phyloP scores from a whole-genome alignment of 139 green algal species.

The Raphidocelis subcapitata region DNA sequence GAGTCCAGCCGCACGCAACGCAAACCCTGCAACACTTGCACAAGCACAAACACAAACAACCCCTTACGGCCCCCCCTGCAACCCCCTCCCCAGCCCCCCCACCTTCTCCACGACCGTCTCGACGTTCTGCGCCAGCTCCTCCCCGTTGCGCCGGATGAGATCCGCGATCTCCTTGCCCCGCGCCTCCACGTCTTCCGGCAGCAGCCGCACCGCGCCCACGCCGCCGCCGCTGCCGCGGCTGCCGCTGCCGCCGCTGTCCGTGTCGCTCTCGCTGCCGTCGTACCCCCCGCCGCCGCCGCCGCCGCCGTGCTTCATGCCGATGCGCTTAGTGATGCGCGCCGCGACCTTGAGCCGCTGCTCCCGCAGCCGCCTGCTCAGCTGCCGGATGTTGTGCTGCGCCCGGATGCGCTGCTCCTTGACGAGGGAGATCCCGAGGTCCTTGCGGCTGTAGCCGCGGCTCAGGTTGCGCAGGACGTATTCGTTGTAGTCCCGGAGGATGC shows the following conservation, averaged over 20 bases:
- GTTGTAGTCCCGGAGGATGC: constrained; percentile 91
- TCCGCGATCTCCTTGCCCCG: constrained; percentile 36
- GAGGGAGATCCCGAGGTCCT: constrained; percentile 40
- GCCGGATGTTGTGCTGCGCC: constrained; percentile 55
- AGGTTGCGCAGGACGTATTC: constrained; percentile 93
- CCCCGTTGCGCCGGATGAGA: constrained; percentile 49
- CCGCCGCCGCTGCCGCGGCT: too few relatives aligned
- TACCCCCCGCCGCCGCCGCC: constrained; percentile 1
- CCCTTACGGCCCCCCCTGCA: not conserved
- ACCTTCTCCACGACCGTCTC: constrained; percentile 72
- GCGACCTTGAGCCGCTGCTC: constrained; percentile 60
- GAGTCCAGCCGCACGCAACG: too few relatives aligned
- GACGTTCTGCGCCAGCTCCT: constrained; percentile 66
- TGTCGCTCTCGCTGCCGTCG: not conserved
- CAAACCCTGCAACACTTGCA: not conserved
- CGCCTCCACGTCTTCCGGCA: constrained; percentile 1
- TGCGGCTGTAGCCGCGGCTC: constrained; percentile 69
- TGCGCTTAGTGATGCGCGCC: constrained; percentile 52
- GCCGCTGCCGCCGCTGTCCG: not conserved
- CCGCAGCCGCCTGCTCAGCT: constrained; percentile 63
- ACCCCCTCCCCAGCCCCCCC: constrained; percentile 28
- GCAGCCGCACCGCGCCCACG: not conserved
- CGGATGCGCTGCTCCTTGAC: constrained; percentile 74
- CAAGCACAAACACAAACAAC: not conserved
- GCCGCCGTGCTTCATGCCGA: constrained; percentile 13